Evolutionary conservation across 257 asterid genomes (phyloP).

Genomic region (Plantago elongata): DNA sequence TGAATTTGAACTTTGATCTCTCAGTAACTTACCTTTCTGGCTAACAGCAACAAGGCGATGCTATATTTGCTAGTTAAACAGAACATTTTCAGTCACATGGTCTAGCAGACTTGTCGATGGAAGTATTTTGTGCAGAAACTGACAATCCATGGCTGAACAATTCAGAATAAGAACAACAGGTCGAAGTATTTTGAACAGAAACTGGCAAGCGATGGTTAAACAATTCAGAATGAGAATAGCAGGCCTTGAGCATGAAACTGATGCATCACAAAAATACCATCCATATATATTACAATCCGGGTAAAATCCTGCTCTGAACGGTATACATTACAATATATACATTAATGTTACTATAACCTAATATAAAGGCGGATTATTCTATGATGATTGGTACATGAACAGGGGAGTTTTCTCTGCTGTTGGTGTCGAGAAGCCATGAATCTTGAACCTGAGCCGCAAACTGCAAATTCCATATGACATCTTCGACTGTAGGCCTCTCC

Average conservation of each 20-base stretch:
- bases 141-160: no score
- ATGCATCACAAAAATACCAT: not conserved
- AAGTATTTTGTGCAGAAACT: no score
- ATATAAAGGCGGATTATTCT: not conserved
- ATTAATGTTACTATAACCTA: not conserved
- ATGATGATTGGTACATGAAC: slow-evolving; percentile 9
- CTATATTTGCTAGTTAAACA: no score
- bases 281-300: not conserved
- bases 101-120: no score
- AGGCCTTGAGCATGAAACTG: not conserved
- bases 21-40: no score
- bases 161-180: not conserved
- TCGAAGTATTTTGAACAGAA: no score
- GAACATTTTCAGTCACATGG: no score
- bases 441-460: slow-evolving; percentile 89
- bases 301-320: no score
- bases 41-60: no score
- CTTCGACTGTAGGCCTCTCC: slow-evolving; percentile 74
- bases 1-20: not conserved
- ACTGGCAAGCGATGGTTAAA: no score
- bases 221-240: not conserved
- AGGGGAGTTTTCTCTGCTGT: slow-evolving; percentile 52
- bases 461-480: slow-evolving; percentile 80
- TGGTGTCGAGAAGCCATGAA: slow-evolving; percentile 36
- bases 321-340: not conserved